Conservation (phyloP, 129 eudicot species). For the Artemisia tridentata region DNA sequence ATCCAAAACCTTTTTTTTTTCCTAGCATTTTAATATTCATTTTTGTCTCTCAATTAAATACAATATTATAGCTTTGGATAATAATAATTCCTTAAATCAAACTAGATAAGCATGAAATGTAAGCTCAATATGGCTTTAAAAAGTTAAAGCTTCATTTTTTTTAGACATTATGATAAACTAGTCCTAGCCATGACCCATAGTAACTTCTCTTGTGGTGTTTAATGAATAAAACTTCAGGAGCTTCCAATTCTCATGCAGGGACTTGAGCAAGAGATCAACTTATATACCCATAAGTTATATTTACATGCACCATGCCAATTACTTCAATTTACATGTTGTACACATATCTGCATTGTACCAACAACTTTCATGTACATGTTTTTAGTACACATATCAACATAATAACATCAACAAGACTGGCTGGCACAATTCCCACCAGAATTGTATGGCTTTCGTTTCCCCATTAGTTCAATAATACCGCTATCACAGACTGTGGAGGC, state of each 20-base stretch:
- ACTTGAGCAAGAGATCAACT: neutral
- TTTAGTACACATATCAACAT: neutral
- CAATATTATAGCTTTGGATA: too few relatives aligned
- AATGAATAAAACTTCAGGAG: neutral
- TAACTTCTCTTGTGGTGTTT: neutral
- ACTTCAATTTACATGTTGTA: neutral
- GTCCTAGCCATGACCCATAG: neutral
- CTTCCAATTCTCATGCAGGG: neutral
- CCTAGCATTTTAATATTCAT: too few relatives aligned
- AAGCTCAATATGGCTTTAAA: too few relatives aligned
- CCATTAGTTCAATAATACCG: conserved; percentile 35
- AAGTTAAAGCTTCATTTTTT: too few relatives aligned
- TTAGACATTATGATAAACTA: too few relatives aligned
- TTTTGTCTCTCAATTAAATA: too few relatives aligned
- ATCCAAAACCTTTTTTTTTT: too few relatives aligned
- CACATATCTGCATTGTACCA: neutral
- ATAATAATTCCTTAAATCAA: too few relatives aligned
- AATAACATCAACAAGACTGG: neutral
- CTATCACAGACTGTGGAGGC: conserved; percentile 31
- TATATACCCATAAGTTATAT: neutral
- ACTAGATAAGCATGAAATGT: too few relatives aligned
- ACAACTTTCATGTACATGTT: neutral
- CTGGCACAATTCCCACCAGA: too few relatives aligned
- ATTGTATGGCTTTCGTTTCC: neutral
- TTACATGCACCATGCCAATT: neutral